Evolutionary conservation across 192 early-diverging fungal genomes (phyloP), one percentile per base, ranked within the genome.

Genomic region (Coemansia sp.): DNA sequence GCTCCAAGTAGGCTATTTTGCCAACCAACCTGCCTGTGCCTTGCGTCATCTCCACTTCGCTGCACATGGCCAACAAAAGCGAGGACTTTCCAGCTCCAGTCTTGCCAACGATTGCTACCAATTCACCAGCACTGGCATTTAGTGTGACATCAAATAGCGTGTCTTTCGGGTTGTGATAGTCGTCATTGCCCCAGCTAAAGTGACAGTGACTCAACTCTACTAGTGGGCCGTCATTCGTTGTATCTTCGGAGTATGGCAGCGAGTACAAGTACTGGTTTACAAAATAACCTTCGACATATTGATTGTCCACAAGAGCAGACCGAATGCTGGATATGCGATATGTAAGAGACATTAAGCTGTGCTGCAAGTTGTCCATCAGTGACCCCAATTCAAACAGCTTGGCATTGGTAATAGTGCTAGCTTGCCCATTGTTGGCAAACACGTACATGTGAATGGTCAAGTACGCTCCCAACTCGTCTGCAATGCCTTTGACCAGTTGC

Each of bases 41-140:
- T 6, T 43, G 24, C 0, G 60, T 59, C 62, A 65, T 76, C 47
- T 81, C 65, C 49, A 85, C 59, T 46, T 87, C 82, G 22, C 89
- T 85, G 31, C 87, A 71, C 29, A 91, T 76, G 2, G 90, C 87
- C 46, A 79, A 49, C 40, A 92, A 57, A 24, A 92, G 61, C 15
- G 84, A 82, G 8, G 87, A 86, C 60, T 92, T 92, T 36, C 90
- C 90, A 7, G 71, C 68, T 1, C 89, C 89, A 8, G 89, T 87
- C 32, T 76, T 67, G 12, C 90, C 89, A 20, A 87, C 73, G 10
- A 92, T 73, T 6, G 84, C 80, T 6, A 88, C 80, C 5, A 91
- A 69, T 45, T 67, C 65, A 4, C 87, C 86, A 4, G 64, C 59
- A 3, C 22, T 24, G 4, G 42, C 60, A 11, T 38, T 40, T 19